Percentiles rank a stretch among this genome's conserved stretches.
These are phyloP conservation scores for Marchantia polymorpha DNA, from an alignment of 225 moss, liverwort and hornwort species.

Conservation along the genomic window DNA sequence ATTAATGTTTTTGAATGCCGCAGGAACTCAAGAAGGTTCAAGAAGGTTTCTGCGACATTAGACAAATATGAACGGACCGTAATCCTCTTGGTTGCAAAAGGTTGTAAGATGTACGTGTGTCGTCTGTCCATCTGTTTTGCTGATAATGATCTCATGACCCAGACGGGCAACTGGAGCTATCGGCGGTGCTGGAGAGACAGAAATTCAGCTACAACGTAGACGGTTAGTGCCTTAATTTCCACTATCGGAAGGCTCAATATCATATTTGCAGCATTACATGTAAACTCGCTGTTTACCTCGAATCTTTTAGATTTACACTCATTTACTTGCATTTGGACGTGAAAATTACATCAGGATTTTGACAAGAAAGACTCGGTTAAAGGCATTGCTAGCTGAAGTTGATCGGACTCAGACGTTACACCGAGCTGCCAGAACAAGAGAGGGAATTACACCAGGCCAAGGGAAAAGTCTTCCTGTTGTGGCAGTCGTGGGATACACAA, in stretches of 20 bases:
- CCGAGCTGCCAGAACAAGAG: constrained; percentile 76
- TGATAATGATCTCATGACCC: constrained; percentile 14
- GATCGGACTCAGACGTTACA: constrained; percentile 77
- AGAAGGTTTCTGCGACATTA: too few relatives aligned
- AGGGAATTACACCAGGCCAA: constrained; percentile 41
- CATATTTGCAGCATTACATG: not conserved
- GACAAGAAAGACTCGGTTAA: constrained; percentile 63
- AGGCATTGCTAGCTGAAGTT: constrained; percentile 66
- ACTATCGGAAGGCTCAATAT: not conserved
- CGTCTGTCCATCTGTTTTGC: not conserved
- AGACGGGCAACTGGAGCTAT: constrained; percentile 89
- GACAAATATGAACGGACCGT: too few relatives aligned
- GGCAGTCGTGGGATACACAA: constrained; percentile 91
- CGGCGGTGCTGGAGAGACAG: constrained; percentile 96
- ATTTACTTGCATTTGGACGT: not conserved
- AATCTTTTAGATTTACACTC: not conserved
- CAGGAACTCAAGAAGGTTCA: too few relatives aligned
- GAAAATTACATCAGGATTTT: constrained; percentile 45
- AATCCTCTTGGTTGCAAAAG: too few relatives aligned
- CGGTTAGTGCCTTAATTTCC: constrained; percentile 33
- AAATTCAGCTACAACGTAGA: constrained; percentile 85
- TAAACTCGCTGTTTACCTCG: not conserved
- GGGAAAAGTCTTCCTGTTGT: constrained; percentile 62
- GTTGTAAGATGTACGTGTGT: not conserved
- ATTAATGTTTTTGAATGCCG: too few relatives aligned